Evolutionary conservation across 495 filamentous ascomycete species (phyloP).

Genomic region (Podospora tetraspora): DNA sequence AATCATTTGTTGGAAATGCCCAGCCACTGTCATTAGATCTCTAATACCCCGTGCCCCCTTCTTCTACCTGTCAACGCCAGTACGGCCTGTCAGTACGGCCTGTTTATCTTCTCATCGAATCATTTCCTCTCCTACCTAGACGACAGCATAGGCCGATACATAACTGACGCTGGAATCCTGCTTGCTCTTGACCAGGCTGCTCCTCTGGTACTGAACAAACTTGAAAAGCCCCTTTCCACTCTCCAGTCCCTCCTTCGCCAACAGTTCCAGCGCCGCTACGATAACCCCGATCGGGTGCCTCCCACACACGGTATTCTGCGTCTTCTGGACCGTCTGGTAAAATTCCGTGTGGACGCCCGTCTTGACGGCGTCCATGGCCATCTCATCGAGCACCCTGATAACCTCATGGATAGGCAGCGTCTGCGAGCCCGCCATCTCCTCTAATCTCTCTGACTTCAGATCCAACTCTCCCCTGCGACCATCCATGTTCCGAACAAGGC

Average conservation of each 20-base stretch:
- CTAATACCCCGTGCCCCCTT: too few species aligned
- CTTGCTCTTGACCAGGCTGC: slow-evolving; percentile 63
- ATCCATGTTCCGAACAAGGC: slow-evolving; percentile 21
- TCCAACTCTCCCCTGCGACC: slow-evolving; percentile 55
- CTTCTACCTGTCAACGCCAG: neutral
- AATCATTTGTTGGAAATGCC: neutral
- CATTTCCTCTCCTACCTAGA: slow-evolving; percentile 24
- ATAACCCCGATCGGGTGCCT: slow-evolving; percentile 92
- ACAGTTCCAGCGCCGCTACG: slow-evolving; percentile 75
- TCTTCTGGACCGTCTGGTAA: slow-evolving; percentile 59
- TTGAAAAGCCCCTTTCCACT: slow-evolving; percentile 59
- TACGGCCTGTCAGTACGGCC: neutral
- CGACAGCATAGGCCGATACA: slow-evolving; percentile 69
- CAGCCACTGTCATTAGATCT: neutral
- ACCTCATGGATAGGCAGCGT: slow-evolving; percentile 72
- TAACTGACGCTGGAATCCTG: slow-evolving; percentile 93
- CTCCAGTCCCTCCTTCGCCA: slow-evolving; percentile 36
- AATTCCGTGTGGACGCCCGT: slow-evolving; percentile 66
- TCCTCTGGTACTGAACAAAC: slow-evolving; percentile 89
- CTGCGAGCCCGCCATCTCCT: slow-evolving; percentile 24
- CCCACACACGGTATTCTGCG: slow-evolving; percentile 91
- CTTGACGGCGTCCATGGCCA: slow-evolving; percentile 78
- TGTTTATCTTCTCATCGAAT: neutral
- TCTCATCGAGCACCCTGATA: slow-evolving; percentile 73
- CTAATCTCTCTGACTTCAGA: slow-evolving; percentile 38